Evolutionary conservation across 306 rosid genomes (phyloP).

Genomic region (Citrullus colocynthis): DNA sequence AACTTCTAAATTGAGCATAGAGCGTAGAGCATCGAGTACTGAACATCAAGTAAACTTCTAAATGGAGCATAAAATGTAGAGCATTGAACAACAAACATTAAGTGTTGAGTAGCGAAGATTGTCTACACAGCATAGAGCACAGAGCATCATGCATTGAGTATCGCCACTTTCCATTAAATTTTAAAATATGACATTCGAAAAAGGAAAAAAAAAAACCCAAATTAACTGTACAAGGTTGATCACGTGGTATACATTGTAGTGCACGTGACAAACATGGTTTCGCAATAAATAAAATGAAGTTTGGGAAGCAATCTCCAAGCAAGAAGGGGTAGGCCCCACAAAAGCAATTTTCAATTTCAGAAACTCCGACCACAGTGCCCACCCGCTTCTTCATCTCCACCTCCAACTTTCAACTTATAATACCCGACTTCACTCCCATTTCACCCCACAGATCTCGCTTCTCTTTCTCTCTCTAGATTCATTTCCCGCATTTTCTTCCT

Average conservation of each 20-base stretch:
- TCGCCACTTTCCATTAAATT: no score
- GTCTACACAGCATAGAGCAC: no score
- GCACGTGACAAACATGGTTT: neutral
- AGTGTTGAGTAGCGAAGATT: no score
- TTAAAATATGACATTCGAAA: no score
- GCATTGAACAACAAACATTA: no score
- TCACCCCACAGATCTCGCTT: conserved; percentile 7
- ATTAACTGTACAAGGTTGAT: neutral
- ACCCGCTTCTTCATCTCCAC: neutral
- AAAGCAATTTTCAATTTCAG: neutral
- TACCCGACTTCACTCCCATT: neutral
- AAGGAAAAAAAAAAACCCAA: no score
- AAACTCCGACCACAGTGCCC: neutral
- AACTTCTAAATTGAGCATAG: no score
- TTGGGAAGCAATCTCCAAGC: neutral
- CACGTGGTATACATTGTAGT: neutral
- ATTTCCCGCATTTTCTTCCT: neutral
- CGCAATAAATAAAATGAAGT: neutral
- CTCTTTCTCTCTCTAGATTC: conserved; percentile 11
- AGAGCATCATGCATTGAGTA: no score
- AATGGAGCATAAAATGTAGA: no score
- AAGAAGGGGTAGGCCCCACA: neutral
- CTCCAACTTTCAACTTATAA: conserved; percentile 6
- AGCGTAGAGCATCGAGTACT: no score
- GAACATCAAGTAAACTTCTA: no score